Evolutionary conservation across 352 stramenopile genomes (phyloP), one percentile per base, ranked within the genome.

Genomic region (Globisporangium canariense): DNA sequence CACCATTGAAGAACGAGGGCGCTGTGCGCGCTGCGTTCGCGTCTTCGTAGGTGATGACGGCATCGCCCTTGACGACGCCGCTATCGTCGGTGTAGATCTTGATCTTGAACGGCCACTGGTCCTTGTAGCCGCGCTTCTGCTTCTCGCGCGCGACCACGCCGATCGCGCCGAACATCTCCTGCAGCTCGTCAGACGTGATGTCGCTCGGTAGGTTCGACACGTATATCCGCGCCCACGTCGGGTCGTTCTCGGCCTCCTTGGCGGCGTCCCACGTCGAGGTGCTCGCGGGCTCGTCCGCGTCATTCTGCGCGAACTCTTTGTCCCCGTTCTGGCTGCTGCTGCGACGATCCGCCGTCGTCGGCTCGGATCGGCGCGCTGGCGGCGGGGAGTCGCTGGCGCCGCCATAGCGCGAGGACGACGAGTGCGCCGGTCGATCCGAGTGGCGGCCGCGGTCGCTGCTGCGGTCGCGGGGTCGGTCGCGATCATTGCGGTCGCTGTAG

Each of bases 31-130:
- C 88, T 1, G 88, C 88, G 58, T 93, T 96, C 30, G 85, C 60
- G 61, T 96, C 88, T 73, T 96, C 88, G 59, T 87, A 96, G 51
- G 83, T 94, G 34, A 96, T 72, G 45, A 94, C 84, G 5, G 88
- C 88, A 56, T 96, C 88, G 43, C 88, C 88, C 75, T 96, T 96
- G 49, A 75, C 70, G 45, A 82, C 59, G 10, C 86, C 86, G 58
- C 71, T 73, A 13, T 88, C 72, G 58, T 94, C 87, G 64, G 83
- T 83, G 70, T 96, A 96, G 34, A 96, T 79, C 67, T 93, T 96
- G 71, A 96, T 94, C 77, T 96, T 96, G 70, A 88, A 96, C 38
- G 88, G 88, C 86, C 88, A 96, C 64, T 96, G 84, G 65, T 96
- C 85, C 65, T 93, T 93, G 73, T 87, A 94, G 1, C 86, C 88